Evolutionary conservation across 2,329 filamentous ascomycete species (phyloP).

Genomic region (Colletotrichum echinochloae): DNA sequence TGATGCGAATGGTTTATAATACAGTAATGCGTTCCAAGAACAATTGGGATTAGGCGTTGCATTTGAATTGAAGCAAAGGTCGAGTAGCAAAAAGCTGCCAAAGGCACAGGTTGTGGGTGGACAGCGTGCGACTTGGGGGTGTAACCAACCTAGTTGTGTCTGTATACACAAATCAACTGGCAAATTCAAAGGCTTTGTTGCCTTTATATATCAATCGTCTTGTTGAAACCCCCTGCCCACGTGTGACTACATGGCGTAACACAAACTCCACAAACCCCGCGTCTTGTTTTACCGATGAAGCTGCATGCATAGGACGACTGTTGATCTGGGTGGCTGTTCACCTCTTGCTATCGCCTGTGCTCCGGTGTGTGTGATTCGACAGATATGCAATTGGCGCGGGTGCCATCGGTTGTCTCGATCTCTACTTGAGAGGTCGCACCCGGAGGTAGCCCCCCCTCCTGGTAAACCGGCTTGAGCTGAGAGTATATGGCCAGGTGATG

Average conservation of each 20-base stretch:
- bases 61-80: conserved; percentile 28
- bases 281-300: conserved; percentile 7
- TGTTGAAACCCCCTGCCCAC: not conserved
- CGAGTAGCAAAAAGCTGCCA: conserved; percentile 21
- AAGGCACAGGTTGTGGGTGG: conserved; percentile 2
- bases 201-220: not conserved
- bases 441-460: too few species aligned
- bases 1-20: conserved; percentile 39
- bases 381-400: conserved; percentile 3
- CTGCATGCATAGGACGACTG: conserved; percentile 24
- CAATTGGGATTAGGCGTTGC: conserved; percentile 34
- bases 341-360: not conserved
- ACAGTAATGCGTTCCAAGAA: conserved; percentile 39
- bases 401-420: not conserved
- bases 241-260: not conserved
- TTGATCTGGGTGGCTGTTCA: conserved; percentile 11
- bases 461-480: not conserved
- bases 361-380: conserved; percentile 18
- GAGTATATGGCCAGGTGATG: too few species aligned
- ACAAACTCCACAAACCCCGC: not conserved
- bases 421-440: conserved; percentile 8
- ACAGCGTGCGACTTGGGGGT: conserved; percentile 19
- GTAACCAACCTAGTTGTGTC: conserved; percentile 15
- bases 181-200: conserved; percentile 22
- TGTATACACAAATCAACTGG: conserved; percentile 30